A percentile compares a stretch with the other conserved stretches of the same genome.
These are phyloP conservation scores for Paralagenidium karlingii DNA, from an alignment of 352 stramenopile genomes.

Conservation along the genomic window DNA sequence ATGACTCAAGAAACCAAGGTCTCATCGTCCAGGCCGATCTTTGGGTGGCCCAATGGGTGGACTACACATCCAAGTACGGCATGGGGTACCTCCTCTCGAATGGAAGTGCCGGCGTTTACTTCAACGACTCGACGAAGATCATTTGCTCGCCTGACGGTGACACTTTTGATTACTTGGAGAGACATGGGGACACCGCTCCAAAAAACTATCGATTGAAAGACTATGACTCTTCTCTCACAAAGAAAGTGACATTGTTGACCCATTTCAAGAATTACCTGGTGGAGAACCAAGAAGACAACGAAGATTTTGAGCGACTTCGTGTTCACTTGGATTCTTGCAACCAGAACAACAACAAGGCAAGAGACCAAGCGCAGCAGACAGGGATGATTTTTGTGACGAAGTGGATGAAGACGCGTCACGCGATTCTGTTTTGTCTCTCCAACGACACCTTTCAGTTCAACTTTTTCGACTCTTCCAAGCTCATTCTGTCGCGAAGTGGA, in stretches of 20 bases:
- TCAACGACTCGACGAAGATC: conserved; percentile 98
- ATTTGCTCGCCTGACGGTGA: conserved; percentile 81
- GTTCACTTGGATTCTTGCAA: conserved; percentile 8
- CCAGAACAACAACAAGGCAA: conserved; percentile 12
- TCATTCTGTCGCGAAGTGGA: conserved; percentile 88
- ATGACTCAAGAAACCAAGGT: conserved; percentile 16
- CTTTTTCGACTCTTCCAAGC: conserved; percentile 95
- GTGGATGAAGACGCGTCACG: conserved; percentile 54
- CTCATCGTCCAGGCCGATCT: conserved; percentile 34
- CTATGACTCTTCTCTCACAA: conserved; percentile 86
- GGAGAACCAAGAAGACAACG: conserved; percentile 51
- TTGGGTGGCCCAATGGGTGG: conserved; percentile 96
- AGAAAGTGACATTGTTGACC: conserved; percentile 97
- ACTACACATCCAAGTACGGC: conserved; percentile 99
- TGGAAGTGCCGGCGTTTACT: conserved; percentile 93
- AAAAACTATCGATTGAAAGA: conserved; percentile 13
- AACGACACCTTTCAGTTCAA: conserved; percentile 93
- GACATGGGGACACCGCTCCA: conserved; percentile 23
- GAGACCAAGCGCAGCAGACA: not conserved
- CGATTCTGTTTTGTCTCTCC: conserved; percentile 95
- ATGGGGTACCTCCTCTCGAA: conserved; percentile 97
- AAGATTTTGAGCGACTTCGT: conserved; percentile 23
- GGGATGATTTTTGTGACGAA: not conserved
- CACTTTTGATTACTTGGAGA: conserved; percentile 94
- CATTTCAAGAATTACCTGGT: conserved; percentile 97